These are phyloP conservation scores for Hanseniaspora valbyensis DNA, from an alignment of 805 yeast species.

Conservation along the genomic window DNA sequence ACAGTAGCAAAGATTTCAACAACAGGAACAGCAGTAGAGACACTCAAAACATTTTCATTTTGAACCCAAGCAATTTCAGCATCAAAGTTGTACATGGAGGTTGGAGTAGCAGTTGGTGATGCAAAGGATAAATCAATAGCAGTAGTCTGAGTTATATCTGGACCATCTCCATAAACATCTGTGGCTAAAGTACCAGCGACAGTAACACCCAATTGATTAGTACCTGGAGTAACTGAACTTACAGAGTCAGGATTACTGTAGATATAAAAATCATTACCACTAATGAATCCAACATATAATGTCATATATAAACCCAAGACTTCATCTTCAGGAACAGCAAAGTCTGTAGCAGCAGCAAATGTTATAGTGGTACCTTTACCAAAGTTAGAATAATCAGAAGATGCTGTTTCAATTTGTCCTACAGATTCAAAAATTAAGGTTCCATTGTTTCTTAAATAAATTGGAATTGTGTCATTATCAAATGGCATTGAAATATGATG, in stretches of 20 bases:
- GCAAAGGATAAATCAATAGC: background rate
- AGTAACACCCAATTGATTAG: conserved; percentile 5
- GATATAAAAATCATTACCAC: conserved; percentile 12
- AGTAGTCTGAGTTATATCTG: background rate
- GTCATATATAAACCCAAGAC: conserved; percentile 4
- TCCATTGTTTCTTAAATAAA: conserved; percentile 9
- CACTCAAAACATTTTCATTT: background rate
- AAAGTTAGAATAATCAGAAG: conserved; percentile 2
- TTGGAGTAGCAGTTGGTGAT: background rate
- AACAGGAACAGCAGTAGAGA: conserved; percentile 2
- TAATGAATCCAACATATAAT: conserved; percentile 5
- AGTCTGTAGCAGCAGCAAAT: conserved; percentile 9
- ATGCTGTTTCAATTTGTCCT: background rate
- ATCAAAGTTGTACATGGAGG: conserved; percentile 1
- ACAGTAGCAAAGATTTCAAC: conserved; percentile 10
- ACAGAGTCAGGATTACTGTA: background rate
- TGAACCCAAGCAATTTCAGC: conserved; percentile 10
- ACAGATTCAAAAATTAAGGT: conserved; percentile 5
- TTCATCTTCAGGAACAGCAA: conserved; percentile 7
- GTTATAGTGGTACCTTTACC: conserved; percentile 5
- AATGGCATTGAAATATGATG: conserved; percentile 12
- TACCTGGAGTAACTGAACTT: conserved; percentile 9
- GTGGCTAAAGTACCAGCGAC: conserved; percentile 9
- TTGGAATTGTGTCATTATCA: conserved; percentile 1
- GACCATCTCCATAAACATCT: conserved; percentile 5